Evolutionary conservation across 139 green algal species (phyloP).

Genomic region (Chlorella sp.): DNA sequence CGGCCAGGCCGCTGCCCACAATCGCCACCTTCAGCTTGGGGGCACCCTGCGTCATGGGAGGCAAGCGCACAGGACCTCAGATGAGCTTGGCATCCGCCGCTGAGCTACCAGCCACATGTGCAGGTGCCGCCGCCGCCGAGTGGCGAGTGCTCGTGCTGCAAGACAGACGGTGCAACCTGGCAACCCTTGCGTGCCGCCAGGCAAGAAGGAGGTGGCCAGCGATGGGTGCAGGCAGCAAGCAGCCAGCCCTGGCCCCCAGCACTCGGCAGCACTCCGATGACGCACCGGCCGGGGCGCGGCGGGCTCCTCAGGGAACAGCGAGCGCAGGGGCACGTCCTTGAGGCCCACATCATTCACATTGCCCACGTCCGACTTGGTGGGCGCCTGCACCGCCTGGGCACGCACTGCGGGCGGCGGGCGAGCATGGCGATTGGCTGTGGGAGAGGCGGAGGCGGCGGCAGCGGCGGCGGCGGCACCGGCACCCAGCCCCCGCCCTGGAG

Average conservation of each 20-base stretch:
- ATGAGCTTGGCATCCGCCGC: too few relatives aligned
- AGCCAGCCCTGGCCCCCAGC: too few relatives aligned
- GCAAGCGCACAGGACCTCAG: too few relatives aligned
- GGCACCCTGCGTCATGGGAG: constrained; percentile 54
- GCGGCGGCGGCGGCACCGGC: neutral
- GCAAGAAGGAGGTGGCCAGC: too few relatives aligned
- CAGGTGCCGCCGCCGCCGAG: too few relatives aligned
- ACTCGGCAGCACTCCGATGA: too few relatives aligned
- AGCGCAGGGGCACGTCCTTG: constrained; percentile 89
- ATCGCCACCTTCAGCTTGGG: constrained; percentile 91
- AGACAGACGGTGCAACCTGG: too few relatives aligned
- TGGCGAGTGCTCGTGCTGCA: too few relatives aligned
- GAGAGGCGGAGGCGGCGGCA: neutral
- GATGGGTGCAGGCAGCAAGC: too few relatives aligned
- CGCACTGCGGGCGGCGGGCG: constrained; percentile 6
- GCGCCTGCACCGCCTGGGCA: constrained; percentile 39
- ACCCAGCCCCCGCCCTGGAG: neutral
- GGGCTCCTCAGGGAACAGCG: constrained; percentile 86
- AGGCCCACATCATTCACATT: constrained; percentile 69
- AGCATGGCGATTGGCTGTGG: neutral
- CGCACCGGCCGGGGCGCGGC: constrained; percentile 62
- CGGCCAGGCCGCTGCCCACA: constrained; percentile 86
- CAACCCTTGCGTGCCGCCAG: too few relatives aligned
- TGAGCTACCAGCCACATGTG: too few relatives aligned
- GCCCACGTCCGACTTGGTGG: constrained; percentile 34